Evolutionary conservation across 2,329 filamentous ascomycete genomes (phyloP), one percentile per base, ranked within the genome.

Genomic region (Cryphonectria japonica): DNA sequence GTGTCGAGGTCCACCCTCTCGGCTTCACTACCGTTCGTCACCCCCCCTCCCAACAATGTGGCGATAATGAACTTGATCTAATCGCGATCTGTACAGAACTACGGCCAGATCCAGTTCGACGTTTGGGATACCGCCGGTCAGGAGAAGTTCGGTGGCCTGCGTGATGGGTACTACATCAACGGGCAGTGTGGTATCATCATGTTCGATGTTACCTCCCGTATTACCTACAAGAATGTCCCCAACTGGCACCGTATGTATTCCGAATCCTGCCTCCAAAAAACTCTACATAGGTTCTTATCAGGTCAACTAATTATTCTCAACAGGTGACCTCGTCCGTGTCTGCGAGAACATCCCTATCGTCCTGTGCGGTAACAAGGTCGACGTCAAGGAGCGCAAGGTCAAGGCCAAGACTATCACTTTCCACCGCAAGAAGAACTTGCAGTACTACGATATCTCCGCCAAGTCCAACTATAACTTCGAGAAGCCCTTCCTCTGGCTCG

Each of bases 401-500:
- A 99, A 99, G 92, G 96, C 96, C 82, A 99, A 99, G 93, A 97
- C 95, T 82, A 99, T 99, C 86, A 99, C 96, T 77, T 99, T 99
- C 93, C 96, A 99, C 90, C 94, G 96, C 86, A 99, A 99, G 93
- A 99, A 99, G 92, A 99, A 98, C 87, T 92, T 99, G 68, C 96
- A 99, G 87, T 99, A 98, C 91, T 99, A 99, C 89, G 96, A 98
- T 79, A 98, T 98, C 83, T 98, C 94, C 59, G 96, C 96, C 85
- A 99, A 98, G 89, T 98, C 95, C 81, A 98, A 98, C 90, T 98
- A 99, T 88, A 98, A 98, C 91, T 98, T 98, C 85, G 95, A 98
- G 92, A 99, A 98, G 91, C 95, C 95, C 75, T 98, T 99, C 93
- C 92, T 98, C 79, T 98, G 96, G 96, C 92, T 99, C 79, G 95